Conservation (phyloP, 257 asterid genomes). For the Coffea canephora region DNA sequence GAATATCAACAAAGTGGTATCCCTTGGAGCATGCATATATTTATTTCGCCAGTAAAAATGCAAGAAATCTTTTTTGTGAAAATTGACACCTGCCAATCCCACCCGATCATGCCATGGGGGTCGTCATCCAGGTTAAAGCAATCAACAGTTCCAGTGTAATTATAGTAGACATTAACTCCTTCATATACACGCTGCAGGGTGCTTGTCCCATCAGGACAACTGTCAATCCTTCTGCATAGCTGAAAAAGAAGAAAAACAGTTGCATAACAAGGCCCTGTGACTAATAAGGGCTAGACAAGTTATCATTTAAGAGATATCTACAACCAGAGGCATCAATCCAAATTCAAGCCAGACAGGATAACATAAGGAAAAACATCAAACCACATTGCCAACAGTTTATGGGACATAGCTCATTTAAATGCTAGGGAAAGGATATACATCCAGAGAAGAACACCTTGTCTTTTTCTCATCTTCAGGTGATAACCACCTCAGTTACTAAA, state of each 20-base stretch:
- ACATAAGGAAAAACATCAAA: background rate
- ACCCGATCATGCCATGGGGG: conserved; percentile 90
- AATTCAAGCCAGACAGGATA: background rate
- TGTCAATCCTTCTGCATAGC: conserved; percentile 81
- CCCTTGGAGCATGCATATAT: background rate
- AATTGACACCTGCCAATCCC: conserved; percentile 86
- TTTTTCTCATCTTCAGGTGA: background rate
- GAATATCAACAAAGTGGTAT: background rate
- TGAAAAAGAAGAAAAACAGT: conserved; percentile 23
- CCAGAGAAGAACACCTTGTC: background rate
- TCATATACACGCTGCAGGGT: conserved; percentile 64
- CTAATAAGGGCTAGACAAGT: background rate
- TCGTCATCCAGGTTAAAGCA: conserved; percentile 83
- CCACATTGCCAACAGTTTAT: background rate
- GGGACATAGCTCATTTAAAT: background rate
- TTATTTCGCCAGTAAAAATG: conserved; percentile 6
- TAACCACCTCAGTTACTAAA: background rate
- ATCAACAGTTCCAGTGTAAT: conserved; percentile 61
- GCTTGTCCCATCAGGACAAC: conserved; percentile 49
- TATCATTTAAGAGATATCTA: background rate
- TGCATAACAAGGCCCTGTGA: background rate
- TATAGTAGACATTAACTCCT: conserved; percentile 82
- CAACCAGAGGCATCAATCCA: background rate
- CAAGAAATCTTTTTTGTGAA: background rate
- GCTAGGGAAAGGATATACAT: background rate